Conservation (phyloP, 805 yeast genomes). For the Metschnikowia continentalis region DNA sequence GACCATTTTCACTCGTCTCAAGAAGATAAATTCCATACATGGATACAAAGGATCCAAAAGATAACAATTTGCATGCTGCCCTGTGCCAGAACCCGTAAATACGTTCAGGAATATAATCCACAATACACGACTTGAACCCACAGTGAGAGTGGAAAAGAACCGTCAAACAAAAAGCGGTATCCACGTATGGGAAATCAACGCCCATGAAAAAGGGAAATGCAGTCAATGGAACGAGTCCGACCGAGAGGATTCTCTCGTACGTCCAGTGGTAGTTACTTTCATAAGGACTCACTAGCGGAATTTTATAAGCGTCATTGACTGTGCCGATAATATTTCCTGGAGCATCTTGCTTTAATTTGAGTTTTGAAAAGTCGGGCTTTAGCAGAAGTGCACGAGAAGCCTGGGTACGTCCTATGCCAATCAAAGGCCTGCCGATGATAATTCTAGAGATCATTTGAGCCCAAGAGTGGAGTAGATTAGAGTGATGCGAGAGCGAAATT, state of each 20-base stretch:
- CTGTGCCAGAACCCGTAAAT: conserved; percentile 76
- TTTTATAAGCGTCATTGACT: conserved; percentile 79
- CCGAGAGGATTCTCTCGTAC: conserved; percentile 70
- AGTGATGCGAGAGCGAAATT: conserved; percentile 1
- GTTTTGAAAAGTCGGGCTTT: conserved; percentile 44
- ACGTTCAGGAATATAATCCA: conserved; percentile 86
- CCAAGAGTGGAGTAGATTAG: neutral
- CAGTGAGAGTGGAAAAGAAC: conserved; percentile 75
- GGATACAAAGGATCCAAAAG: conserved; percentile 66
- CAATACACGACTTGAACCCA: conserved; percentile 88
- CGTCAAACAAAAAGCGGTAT: conserved; percentile 62
- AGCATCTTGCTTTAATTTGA: conserved; percentile 67
- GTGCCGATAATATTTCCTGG: conserved; percentile 91
- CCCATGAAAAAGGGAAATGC: conserved; percentile 77
- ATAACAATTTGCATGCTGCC: conserved; percentile 62
- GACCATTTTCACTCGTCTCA: conserved; percentile 77
- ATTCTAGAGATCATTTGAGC: conserved; percentile 10
- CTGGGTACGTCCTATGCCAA: conserved; percentile 6
- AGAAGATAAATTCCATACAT: conserved; percentile 78
- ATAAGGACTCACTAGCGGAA: conserved; percentile 56
- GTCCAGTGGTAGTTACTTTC: conserved; percentile 95
- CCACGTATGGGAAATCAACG: conserved; percentile 62
- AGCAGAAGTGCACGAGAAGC: conserved; percentile 17
- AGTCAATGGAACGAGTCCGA: conserved; percentile 72
- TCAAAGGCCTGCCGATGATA: conserved; percentile 8